Evolutionary conservation across 2,329 filamentous ascomycete species (phyloP).

Genomic region (Raffaelea ambrosiae): DNA sequence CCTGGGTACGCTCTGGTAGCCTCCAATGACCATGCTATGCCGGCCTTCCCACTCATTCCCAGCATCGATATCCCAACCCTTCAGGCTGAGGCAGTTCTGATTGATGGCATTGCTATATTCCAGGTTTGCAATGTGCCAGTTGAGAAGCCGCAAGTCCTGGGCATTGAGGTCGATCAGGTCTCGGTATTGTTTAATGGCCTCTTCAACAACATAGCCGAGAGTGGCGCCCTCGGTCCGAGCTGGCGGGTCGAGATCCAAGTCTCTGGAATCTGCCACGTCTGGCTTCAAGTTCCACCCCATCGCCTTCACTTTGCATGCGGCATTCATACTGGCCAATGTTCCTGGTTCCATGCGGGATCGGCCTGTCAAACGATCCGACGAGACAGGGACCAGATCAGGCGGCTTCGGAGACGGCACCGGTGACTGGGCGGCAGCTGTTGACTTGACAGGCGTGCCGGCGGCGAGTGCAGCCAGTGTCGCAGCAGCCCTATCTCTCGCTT

Average conservation of each 20-base stretch:
- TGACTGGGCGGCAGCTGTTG: too few relatives aligned
- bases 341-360: conserved; percentile 47
- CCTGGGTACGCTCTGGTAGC: conserved; percentile 88
- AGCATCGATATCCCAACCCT: conserved; percentile 93
- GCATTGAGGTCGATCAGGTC: conserved; percentile 72
- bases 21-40: conserved; percentile 87
- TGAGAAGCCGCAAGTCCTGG: conserved; percentile 82
- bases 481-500: too few relatives aligned
- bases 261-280: conserved; percentile 52
- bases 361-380: conserved; percentile 62
- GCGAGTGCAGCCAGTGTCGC: too few relatives aligned
- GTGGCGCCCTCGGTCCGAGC: conserved; percentile 60
- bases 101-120: conserved; percentile 96
- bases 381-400: conserved; percentile 53
- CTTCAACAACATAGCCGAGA: conserved; percentile 83
- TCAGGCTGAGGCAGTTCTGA: conserved; percentile 76
- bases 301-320: conserved; percentile 64
- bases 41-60: conserved; percentile 96
- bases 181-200: conserved; percentile 83
- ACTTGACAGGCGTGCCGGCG: too few relatives aligned
- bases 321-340: conserved; percentile 59
- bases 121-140: conserved; percentile 97
- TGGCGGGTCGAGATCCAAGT: conserved; percentile 62
- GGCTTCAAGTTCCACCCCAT: conserved; percentile 77
- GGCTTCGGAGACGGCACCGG: conserved; percentile 12